A percentile compares a stretch with the other conserved stretches of the same genome.
These are phyloP conservation scores for Tricholoma flavovirens DNA, from an alignment of 768 basidiomycete species.

Conservation along the genomic window DNA sequence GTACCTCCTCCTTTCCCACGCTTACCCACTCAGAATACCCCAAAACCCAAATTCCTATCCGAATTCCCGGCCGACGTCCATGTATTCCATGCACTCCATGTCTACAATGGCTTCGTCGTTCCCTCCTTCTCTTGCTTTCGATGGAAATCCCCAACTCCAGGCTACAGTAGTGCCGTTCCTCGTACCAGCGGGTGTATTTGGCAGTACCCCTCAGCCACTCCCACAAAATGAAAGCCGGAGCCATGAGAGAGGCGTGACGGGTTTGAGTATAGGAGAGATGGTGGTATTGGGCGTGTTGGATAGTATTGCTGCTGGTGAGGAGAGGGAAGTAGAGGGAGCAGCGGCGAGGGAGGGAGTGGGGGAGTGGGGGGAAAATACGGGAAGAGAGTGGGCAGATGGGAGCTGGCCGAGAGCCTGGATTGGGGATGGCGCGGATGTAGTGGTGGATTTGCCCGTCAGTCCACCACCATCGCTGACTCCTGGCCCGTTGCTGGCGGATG, in stretches of 20 bases:
- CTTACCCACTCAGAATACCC: conserved; percentile 20
- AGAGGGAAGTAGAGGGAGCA: not conserved
- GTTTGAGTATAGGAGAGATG: conserved; percentile 22
- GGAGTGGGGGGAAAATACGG: not conserved
- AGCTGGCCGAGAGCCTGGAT: conserved; percentile 17
- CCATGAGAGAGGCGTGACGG: not conserved
- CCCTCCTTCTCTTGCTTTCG: not conserved
- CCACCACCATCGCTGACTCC: too few species aligned
- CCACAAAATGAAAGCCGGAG: not conserved
- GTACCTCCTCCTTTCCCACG: conserved; percentile 31
- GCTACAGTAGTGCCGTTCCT: conserved; percentile 6
- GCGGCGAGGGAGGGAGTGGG: not conserved
- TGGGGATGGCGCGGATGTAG: conserved; percentile 5
- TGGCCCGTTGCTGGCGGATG: not conserved
- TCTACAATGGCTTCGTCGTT: not conserved
- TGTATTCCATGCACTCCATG: not conserved
- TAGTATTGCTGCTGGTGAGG: conserved; percentile 8
- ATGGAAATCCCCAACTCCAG: not conserved
- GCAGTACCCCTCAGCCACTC: not conserved
- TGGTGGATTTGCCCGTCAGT: not conserved
- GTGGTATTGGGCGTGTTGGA: conserved; percentile 25
- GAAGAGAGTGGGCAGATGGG: conserved; percentile 4
- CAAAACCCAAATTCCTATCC: not conserved
- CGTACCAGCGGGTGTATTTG: conserved; percentile 11
- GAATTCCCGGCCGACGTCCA: not conserved